Percentiles rank a stretch among this genome's conserved stretches.
phyloP scores from a whole-genome alignment of 371 early-diverging fungal genomes.

The Dichotomocladium elegans region DNA sequence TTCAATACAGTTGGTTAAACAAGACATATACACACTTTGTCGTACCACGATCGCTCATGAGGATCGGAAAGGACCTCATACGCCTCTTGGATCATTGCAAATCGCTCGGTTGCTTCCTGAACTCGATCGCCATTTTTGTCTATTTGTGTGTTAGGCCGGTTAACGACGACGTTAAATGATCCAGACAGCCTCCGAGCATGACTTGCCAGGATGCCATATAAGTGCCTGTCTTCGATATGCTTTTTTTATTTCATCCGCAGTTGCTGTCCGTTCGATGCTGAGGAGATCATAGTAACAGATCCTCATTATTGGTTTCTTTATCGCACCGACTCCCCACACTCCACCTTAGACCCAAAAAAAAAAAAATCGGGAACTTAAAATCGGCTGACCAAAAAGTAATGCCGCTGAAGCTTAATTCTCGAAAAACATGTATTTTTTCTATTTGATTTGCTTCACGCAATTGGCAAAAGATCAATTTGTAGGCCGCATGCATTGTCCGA shows the following conservation, averaged over 20 bases:
- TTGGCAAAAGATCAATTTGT: no score
- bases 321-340: no score
- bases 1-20: no score
- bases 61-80: conserved; percentile 87
- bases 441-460: no score
- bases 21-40: background rate
- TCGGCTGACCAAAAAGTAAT: no score
- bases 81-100: conserved; percentile 86
- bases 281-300: conserved; percentile 92
- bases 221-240: conserved; percentile 86
- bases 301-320: no score
- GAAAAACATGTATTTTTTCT: no score
- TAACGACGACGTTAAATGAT: background rate
- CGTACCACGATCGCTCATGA: conserved; percentile 88
- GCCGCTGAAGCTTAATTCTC: no score
- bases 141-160: conserved; percentile 7
- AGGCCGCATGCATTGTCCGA: conserved; percentile 11
- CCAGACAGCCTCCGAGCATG: background rate
- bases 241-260: conserved; percentile 80
- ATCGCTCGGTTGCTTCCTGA: conserved; percentile 82
- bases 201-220: conserved; percentile 82
- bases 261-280: conserved; percentile 70
- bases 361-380: no score
- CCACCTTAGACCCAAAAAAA: no score
- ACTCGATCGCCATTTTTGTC: conserved; percentile 86